Conservation (phyloP, 169 alveolate genomes). For the Cryptosporidium xiaoi region DNA sequence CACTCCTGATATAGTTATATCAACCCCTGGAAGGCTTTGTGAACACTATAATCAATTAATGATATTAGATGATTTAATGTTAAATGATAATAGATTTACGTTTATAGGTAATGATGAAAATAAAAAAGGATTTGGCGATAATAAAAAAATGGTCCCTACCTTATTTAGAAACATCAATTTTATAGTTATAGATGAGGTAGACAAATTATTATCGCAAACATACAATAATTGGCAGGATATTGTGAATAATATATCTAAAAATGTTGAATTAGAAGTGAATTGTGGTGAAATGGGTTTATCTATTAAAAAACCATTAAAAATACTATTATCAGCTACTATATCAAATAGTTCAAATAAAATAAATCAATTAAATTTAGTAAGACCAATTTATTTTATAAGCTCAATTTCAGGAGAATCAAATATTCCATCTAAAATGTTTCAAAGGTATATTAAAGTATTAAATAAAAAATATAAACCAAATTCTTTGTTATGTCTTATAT, state of each 20-base stretch:
- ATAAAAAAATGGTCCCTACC: constrained; percentile 71
- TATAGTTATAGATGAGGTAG: constrained; percentile 79
- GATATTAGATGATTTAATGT: background rate
- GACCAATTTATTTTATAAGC: constrained; percentile 61
- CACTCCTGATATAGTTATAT: constrained; percentile 43
- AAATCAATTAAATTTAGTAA: constrained; percentile 11
- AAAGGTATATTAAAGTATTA: constrained; percentile 25
- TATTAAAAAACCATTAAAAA: constrained; percentile 23
- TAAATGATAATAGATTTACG: no score
- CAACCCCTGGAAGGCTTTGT: constrained; percentile 69
- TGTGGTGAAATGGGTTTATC: constrained; percentile 38
- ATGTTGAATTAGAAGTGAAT: background rate
- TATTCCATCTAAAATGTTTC: constrained; percentile 58
- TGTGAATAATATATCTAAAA: constrained; percentile 33
- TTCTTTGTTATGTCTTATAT: constrained; percentile 31
- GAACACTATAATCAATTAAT: constrained; percentile 52
- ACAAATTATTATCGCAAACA: constrained; percentile 72
- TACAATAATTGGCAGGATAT: constrained; percentile 53
- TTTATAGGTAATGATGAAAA: no score
- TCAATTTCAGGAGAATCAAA: constrained; percentile 60
- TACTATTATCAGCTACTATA: constrained; percentile 46
- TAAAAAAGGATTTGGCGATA: background rate
- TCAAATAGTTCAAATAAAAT: constrained; percentile 45
- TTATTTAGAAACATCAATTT: constrained; percentile 74
- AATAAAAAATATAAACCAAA: constrained; percentile 33